Evolutionary conservation across 164 flowering plant genomes (phyloP), one percentile per base, ranked within the genome.

Genomic region (Magnolia officinalis): DNA sequence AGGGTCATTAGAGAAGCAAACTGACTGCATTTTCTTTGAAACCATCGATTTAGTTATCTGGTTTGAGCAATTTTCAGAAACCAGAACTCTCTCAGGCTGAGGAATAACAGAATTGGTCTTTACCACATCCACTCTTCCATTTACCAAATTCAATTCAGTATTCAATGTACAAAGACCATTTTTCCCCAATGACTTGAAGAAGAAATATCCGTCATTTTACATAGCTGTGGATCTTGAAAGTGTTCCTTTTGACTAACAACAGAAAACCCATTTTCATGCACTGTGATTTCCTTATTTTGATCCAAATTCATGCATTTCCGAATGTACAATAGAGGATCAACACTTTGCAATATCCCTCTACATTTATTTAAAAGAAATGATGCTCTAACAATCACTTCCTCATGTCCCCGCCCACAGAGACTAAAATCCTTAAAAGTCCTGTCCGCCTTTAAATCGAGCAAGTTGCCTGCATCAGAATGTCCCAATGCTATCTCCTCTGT

Each of bases 261-360:
- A 2, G 50, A 26, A 20, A 14, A 13, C 18, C 18, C 26, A 23
- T 74, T 66, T 37, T 51, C 13, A 45, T 37, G 21, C 67, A 59
- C 70, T 7, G 37, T 13, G 26, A 58, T 31, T 51, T 37, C 55
- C n/a, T 50, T 68, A 23, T 70, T 21, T 50, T 20, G 16, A 72
- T 72, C 74, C 61, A 74, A 72, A 76, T 55, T 26, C 68, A 74
- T 18, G 80, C 51, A 65, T 49, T 63, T 72, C 68, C 75, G 73
- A 8, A 88, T 84, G 70, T 31, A 85, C 26, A 80, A 77, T 55
- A 89, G 72, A 24, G 95, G 98, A 13, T 94, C 91, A 21, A 74
- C 79, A 78, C 89, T 88, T 29, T 66, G 77, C 82, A 91, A 78
- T 77, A 91, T 88, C 19, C 61, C 52, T 72, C 86, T 87, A 81